Percentiles rank a stretch among this genome's conserved stretches.
phyloP scores from a whole-genome alignment of 202 grass and related monocot species.

The Panicum hallii region DNA sequence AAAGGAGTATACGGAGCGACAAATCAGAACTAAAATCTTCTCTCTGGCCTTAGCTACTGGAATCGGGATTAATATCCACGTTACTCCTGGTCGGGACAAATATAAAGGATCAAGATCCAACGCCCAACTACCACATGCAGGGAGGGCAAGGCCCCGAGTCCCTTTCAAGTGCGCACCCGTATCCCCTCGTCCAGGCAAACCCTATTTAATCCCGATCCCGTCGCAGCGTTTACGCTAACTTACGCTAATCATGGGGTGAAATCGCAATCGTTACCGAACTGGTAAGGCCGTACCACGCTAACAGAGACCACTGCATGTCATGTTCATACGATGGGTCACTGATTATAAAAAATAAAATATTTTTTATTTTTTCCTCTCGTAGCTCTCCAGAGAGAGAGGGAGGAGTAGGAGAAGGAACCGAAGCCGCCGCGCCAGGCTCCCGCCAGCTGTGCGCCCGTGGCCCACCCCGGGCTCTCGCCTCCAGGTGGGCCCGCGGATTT shows the following conservation, averaged over 20 bases:
- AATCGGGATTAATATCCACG: too few species aligned
- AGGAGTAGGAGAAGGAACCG: neutral
- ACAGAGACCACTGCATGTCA: conserved; percentile 15
- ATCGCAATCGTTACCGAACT: neutral
- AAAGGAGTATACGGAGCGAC: too few species aligned
- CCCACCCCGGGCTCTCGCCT: neutral
- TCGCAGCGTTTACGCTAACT: conserved; percentile 12
- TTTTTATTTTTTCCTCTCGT: too few species aligned
- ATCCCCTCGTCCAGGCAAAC: conserved; percentile 13
- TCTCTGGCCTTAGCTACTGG: too few species aligned
- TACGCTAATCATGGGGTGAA: neutral
- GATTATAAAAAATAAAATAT: neutral
- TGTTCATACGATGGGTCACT: neutral
- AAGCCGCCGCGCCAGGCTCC: conserved; percentile 12
- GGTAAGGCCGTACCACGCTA: neutral
- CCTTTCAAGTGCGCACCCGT: conserved; percentile 15
- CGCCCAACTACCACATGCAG: neutral
- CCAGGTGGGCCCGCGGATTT: conserved; percentile 44
- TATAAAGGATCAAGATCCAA: neutral
- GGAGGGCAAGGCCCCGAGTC: neutral
- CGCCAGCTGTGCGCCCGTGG: conserved; percentile 40
- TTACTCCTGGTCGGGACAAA: too few species aligned
- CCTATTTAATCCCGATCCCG: conserved; percentile 1
- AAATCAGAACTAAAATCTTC: too few species aligned
- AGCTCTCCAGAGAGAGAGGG: neutral